These are phyloP conservation scores for Leishmania amazonensis DNA, from an alignment of 208 protist genomes.

Conservation along the genomic window DNA sequence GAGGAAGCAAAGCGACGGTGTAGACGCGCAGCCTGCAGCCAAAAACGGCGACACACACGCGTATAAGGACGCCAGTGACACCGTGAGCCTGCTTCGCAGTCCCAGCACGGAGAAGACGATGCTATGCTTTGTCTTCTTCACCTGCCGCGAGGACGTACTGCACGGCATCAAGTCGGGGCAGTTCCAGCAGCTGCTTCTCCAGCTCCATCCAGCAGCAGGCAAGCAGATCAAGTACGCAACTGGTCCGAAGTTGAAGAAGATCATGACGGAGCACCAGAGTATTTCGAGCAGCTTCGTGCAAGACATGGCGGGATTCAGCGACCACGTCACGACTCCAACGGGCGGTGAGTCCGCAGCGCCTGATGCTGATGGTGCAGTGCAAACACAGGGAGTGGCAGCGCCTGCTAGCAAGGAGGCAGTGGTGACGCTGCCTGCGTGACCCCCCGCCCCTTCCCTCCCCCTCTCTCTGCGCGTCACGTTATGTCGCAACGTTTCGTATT, in stretches of 20 bases:
- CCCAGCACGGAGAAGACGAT: slow-evolving; percentile 10
- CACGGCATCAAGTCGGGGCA: slow-evolving; percentile 32
- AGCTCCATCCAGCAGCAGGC: slow-evolving; percentile 37
- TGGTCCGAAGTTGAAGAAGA: slow-evolving; percentile 47
- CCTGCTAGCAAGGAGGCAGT: neutral
- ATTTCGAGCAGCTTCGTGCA: slow-evolving; percentile 29
- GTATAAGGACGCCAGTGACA: neutral
- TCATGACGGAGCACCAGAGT: slow-evolving; percentile 32
- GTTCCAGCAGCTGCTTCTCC: slow-evolving; percentile 35
- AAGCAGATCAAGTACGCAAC: slow-evolving; percentile 68
- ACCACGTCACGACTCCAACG: neutral
- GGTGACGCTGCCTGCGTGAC: neutral
- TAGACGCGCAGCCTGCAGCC: neutral
- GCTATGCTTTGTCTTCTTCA: slow-evolving; percentile 80
- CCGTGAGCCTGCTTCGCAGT: neutral
- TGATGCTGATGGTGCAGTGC: neutral
- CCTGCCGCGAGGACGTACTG: slow-evolving; percentile 62
- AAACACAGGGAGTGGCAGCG: neutral
- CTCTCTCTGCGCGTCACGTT: neutral
- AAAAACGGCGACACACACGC: neutral
- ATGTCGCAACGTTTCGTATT: neutral
- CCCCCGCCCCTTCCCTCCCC: too few species aligned
- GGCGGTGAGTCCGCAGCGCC: neutral
- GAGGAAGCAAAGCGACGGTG: neutral
- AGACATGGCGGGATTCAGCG: slow-evolving; percentile 18